Evolutionary conservation across 441 rosid genomes (phyloP).

Genomic region (Eruca vesicaria): DNA sequence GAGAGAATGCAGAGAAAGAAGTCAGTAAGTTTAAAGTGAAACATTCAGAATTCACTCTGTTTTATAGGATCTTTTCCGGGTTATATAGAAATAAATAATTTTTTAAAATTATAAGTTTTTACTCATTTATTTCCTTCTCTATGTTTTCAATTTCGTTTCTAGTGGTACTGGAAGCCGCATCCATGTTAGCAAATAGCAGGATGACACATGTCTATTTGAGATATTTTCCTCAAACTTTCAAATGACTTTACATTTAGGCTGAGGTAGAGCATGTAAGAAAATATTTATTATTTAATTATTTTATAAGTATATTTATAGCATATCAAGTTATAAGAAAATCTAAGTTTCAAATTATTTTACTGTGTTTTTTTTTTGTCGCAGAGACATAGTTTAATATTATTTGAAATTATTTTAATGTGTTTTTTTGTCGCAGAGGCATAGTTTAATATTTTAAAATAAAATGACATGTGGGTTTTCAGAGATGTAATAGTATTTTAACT

Average conservation of each 20-base stretch:
- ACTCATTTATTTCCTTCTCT: neutral
- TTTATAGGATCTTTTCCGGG: constrained; percentile 61
- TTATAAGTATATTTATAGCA: neutral
- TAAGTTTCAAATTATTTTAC: neutral
- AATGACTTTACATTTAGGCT: constrained; percentile 33
- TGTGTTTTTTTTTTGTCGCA: neutral
- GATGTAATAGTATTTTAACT: neutral
- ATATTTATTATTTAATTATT: neutral
- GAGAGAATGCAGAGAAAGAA: neutral
- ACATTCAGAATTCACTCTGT: constrained; percentile 37
- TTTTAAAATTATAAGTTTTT: neutral
- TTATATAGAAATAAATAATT: constrained; percentile 37
- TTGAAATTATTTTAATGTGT: neutral
- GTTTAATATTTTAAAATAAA: neutral
- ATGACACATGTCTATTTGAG: constrained; percentile 31
- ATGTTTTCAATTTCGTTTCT: neutral
- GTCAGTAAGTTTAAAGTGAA: constrained; percentile 6
- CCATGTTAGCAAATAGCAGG: neutral
- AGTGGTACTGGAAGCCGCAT: constrained; percentile 45
- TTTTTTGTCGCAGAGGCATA: neutral
- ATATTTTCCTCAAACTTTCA: constrained; percentile 3
- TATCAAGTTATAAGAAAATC: neutral
- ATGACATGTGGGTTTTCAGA: neutral
- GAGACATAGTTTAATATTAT: too few relatives aligned
- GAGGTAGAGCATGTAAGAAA: neutral